phyloP scores from a whole-genome alignment of 805 yeast genomes.

The Lachancea meyersii region DNA sequence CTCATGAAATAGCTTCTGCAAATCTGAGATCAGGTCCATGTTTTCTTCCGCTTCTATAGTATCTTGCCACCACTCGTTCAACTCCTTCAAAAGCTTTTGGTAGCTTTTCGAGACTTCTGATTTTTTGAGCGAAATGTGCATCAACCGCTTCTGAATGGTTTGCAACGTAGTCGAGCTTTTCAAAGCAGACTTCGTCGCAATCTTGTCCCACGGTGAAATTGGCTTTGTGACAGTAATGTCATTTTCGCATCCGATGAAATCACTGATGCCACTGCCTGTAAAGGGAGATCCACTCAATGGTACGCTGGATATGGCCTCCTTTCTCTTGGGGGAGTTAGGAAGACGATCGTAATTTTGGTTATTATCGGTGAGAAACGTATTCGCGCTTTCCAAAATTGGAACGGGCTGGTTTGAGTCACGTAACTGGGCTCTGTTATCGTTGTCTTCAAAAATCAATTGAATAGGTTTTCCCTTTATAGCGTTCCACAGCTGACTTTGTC shows the following conservation, averaged over 20 bases:
- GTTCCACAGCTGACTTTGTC: constrained; percentile 12
- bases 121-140: constrained; percentile 16
- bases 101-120: constrained; percentile 16
- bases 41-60: constrained; percentile 11
- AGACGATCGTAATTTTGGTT: constrained; percentile 5
- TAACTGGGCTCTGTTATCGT: not conserved
- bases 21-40: constrained; percentile 16
- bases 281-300: constrained; percentile 11
- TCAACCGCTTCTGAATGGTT: constrained; percentile 16
- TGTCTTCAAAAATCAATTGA: constrained; percentile 2
- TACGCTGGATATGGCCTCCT: not conserved
- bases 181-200: constrained; percentile 6
- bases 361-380: constrained; percentile 26
- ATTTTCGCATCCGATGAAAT: constrained; percentile 7
- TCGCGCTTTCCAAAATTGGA: constrained; percentile 15
- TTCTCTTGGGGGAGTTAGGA: constrained; percentile 4
- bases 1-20: constrained; percentile 20
- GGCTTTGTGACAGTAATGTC: constrained; percentile 1
- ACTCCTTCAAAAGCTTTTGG: constrained; percentile 19
- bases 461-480: constrained; percentile 10
- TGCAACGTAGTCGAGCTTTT: constrained; percentile 11
- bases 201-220: constrained; percentile 5
- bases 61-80: constrained; percentile 19
- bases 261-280: constrained; percentile 1
- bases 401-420: not conserved